A percentile compares a stretch with the other conserved stretches of the same genome.
Evolutionary conservation across 2,329 filamentous ascomycete species (phyloP).

Genomic region (Sporothrix euskadiensis): DNA sequence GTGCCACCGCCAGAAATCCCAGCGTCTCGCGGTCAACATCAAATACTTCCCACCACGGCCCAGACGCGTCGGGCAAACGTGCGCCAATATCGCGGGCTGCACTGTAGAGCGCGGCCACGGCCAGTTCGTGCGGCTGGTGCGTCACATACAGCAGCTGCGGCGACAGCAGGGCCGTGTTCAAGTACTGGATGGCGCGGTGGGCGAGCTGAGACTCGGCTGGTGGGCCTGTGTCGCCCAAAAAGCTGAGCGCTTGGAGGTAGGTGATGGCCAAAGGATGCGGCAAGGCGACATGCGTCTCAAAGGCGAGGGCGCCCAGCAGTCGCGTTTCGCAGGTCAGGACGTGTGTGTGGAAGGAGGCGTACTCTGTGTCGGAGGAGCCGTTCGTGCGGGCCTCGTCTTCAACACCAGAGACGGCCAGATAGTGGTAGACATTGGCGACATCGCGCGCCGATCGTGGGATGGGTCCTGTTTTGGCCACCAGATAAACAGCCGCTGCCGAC

Average conservation of each 20-base stretch:
- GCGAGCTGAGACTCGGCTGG: conserved; percentile 63
- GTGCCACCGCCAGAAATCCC: conserved; percentile 84
- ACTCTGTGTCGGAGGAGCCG: conserved; percentile 59
- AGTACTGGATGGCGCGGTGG: conserved; percentile 67
- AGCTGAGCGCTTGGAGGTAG: conserved; percentile 86
- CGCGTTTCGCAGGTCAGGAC: conserved; percentile 75
- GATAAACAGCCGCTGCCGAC: conserved; percentile 78
- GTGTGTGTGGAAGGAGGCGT: conserved; percentile 62
- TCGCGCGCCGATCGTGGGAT: conserved; percentile 75
- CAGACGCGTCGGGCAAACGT: conserved; percentile 68
- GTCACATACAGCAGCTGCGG: conserved; percentile 90
- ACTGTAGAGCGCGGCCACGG: conserved; percentile 88
- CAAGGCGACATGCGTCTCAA: conserved; percentile 80
- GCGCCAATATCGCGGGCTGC: conserved; percentile 74
- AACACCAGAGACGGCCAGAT: conserved; percentile 64
- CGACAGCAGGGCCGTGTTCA: conserved; percentile 84
- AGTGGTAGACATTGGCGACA: conserved; percentile 80
- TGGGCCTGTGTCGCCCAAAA: conserved; percentile 45
- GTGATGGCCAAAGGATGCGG: conserved; percentile 86
- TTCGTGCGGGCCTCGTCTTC: conserved; percentile 47
- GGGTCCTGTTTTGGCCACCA: conserved; percentile 79
- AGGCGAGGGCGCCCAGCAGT: conserved; percentile 73
- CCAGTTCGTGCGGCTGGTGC: conserved; percentile 82
- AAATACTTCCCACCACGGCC: conserved; percentile 97
- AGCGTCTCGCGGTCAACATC: conserved; percentile 93